A percentile compares a stretch with the other conserved stretches of the same genome.
Conservation (phyloP, 352 stramenopile species). For the Blastocystis sp. region DNA sequence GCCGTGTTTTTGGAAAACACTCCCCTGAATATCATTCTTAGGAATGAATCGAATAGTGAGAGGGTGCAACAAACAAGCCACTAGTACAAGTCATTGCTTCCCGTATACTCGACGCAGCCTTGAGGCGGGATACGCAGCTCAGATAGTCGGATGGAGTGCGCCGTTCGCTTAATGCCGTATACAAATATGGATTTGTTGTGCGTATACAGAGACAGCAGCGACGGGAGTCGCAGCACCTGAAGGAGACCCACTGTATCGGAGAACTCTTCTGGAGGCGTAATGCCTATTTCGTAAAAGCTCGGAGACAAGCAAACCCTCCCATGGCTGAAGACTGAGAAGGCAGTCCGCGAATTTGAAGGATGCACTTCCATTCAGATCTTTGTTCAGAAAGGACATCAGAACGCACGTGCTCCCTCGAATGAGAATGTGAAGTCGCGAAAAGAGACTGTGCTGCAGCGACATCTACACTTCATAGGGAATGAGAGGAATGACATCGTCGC, state of each 20-base stretch:
- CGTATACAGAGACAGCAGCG: conserved; percentile 54
- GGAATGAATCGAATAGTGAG: neutral
- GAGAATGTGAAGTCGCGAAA: conserved; percentile 6
- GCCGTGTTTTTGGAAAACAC: neutral
- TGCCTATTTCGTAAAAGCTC: neutral
- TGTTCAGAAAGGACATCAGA: neutral
- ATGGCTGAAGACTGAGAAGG: conserved; percentile 47
- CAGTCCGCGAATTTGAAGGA: conserved; percentile 28
- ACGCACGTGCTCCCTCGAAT: conserved; percentile 12
- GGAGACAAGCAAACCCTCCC: neutral
- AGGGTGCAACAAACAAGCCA: neutral
- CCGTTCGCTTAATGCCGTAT: conserved; percentile 49
- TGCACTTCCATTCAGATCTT: conserved; percentile 14
- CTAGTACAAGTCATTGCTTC: conserved; percentile 28
- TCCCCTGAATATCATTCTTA: conserved; percentile 40
- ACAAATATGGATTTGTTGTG: conserved; percentile 47
- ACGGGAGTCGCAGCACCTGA: conserved; percentile 36
- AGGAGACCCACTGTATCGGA: conserved; percentile 34
- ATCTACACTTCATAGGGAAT: neutral
- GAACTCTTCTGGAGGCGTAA: conserved; percentile 45
- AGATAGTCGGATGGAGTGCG: conserved; percentile 31
- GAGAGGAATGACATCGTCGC: neutral
- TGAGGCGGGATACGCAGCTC: conserved; percentile 62
- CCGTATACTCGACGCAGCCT: conserved; percentile 25
- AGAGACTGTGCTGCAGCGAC: neutral